phyloP scores from a whole-genome alignment of 2,329 filamentous ascomycete species.

The Pseudocercospora musae region DNA sequence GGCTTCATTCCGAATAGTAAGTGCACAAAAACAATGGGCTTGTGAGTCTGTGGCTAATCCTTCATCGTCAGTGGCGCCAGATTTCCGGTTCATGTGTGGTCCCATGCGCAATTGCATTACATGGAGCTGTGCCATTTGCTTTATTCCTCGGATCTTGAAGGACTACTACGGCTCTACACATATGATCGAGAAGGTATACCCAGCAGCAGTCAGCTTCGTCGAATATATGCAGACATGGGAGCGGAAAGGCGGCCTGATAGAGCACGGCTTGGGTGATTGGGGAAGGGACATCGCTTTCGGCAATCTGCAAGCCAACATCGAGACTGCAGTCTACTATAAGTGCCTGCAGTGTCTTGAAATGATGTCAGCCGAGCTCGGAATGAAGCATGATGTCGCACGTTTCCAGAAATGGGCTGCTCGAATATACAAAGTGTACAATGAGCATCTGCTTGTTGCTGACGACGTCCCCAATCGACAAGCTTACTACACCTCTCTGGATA shows the following conservation, averaged over 20 bases:
- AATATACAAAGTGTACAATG: slow-evolving; percentile 37
- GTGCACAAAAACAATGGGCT: not conserved
- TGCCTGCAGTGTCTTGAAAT: slow-evolving; percentile 39
- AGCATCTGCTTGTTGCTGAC: slow-evolving; percentile 35
- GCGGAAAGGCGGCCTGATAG: slow-evolving; percentile 41
- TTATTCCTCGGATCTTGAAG: slow-evolving; percentile 39
- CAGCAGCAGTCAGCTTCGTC: slow-evolving; percentile 41
- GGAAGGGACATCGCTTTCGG: slow-evolving; percentile 44
- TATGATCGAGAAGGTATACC: slow-evolving; percentile 39
- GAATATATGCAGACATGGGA: slow-evolving; percentile 43
- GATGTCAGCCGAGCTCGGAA: slow-evolving; percentile 37
- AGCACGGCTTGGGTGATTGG: slow-evolving; percentile 46
- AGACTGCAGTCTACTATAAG: slow-evolving; percentile 45
- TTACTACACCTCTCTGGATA: slow-evolving; percentile 41
- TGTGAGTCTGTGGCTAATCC: not conserved
- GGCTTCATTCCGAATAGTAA: slow-evolving; percentile 43
- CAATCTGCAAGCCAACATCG: slow-evolving; percentile 47
- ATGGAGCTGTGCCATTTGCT: slow-evolving; percentile 42
- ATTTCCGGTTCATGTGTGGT: slow-evolving; percentile 50
- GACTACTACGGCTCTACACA: slow-evolving; percentile 42
- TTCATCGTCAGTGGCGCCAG: slow-evolving; percentile 40
- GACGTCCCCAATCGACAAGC: slow-evolving; percentile 35
- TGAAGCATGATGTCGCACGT: slow-evolving; percentile 25
- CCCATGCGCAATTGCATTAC: slow-evolving; percentile 49
- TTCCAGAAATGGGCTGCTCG: slow-evolving; percentile 32